Percentiles rank a stretch among this genome's conserved stretches.
Evolutionary conservation across 169 alveolate species (phyloP).

Genomic region (Babesia ovata): DNA sequence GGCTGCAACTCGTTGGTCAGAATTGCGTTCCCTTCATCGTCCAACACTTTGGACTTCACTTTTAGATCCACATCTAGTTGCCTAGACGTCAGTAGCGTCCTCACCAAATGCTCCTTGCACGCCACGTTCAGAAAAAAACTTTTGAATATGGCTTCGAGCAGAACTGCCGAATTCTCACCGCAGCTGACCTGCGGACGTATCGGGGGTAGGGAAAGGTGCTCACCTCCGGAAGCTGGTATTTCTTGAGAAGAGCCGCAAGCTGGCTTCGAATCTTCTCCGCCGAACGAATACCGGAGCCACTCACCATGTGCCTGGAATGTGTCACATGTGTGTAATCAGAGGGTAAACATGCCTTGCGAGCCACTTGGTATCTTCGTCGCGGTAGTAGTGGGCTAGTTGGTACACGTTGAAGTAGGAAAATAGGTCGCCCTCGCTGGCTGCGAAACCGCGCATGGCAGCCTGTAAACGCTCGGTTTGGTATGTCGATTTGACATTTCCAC

Average conservation of each 20-base stretch:
- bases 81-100: conserved; percentile 41
- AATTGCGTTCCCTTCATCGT: conserved; percentile 45
- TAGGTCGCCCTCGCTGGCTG: conserved; percentile 69
- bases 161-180: conserved; percentile 35
- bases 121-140: conserved; percentile 69
- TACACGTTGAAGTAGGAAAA: conserved; percentile 65
- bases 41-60: conserved; percentile 35
- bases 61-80: conserved; percentile 27
- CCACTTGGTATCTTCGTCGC: conserved; percentile 60
- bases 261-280: conserved; percentile 41
- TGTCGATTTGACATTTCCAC: conserved; percentile 11
- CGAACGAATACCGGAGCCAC: conserved; percentile 32
- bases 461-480: conserved; percentile 43
- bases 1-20: conserved; percentile 56
- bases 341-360: conserved; percentile 7
- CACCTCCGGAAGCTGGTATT: conserved; percentile 55
- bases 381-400: conserved; percentile 59
- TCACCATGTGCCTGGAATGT: conserved; percentile 51
- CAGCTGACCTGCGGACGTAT: conserved; percentile 32
- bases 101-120: conserved; percentile 62
- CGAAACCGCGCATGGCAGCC: conserved; percentile 60
- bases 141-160: conserved; percentile 58
- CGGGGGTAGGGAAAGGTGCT: background rate
- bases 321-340: background rate
- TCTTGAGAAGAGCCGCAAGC: conserved; percentile 10